Percentiles rank a stretch among this genome's conserved stretches.
phyloP scores from a whole-genome alignment of 2,329 filamentous ascomycete species.

The Fusarium phyllophilum region DNA sequence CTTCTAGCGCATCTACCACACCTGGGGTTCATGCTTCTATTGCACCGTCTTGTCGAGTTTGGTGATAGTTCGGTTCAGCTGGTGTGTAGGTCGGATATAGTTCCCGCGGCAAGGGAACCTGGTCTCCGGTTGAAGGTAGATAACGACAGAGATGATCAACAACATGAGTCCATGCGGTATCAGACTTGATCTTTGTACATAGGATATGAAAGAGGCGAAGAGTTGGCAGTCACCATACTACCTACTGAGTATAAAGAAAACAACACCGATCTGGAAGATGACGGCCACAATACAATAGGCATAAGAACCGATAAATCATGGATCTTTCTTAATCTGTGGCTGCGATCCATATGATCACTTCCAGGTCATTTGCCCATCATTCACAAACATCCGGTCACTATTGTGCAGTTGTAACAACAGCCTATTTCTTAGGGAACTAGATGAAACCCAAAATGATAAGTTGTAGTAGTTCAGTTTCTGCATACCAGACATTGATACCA shows the following conservation, averaged over 20 bases:
- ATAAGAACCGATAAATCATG: not conserved
- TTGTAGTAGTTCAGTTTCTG: not conserved
- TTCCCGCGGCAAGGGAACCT: constrained; percentile 8
- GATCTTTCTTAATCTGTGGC: no score
- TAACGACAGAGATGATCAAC: not conserved
- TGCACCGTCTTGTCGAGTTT: not conserved
- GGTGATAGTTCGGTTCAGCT: not conserved
- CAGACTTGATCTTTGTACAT: not conserved
- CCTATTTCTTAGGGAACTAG: not conserved
- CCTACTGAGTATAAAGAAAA: not conserved
- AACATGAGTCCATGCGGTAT: not conserved
- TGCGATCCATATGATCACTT: not conserved
- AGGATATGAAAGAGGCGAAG: not conserved
- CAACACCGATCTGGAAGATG: not conserved
- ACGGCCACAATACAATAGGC: not conserved
- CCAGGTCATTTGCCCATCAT: not conserved
- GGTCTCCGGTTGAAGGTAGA: not conserved
- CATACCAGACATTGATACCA: not conserved
- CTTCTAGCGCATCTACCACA: not conserved
- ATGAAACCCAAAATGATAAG: not conserved
- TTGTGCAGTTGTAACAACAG: not conserved
- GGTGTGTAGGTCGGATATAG: constrained; percentile 21
- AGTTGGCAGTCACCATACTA: not conserved
- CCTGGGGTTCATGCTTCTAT: not conserved
- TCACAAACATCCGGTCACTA: not conserved